phyloP scores from a whole-genome alignment of 2,329 filamentous ascomycete genomes.

The Clonostachys rosea region DNA sequence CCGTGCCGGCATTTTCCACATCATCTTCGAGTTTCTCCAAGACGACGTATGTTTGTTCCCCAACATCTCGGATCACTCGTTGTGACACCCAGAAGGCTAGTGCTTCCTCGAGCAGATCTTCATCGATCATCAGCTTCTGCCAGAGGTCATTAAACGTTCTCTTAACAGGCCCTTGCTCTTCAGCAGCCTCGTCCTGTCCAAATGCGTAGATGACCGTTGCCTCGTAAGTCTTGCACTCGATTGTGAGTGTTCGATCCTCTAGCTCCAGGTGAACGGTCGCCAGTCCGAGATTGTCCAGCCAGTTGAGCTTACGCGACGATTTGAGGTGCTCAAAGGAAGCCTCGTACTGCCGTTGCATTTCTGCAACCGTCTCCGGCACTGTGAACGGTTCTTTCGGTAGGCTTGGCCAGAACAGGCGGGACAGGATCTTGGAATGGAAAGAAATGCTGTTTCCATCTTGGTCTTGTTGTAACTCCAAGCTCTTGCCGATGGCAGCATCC shows the following conservation, averaged over 20 bases:
- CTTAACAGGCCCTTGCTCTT: conserved; percentile 24
- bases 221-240: conserved; percentile 78
- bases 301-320: conserved; percentile 78
- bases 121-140: conserved; percentile 64
- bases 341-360: conserved; percentile 67
- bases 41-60: conserved; percentile 57
- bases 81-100: conserved; percentile 69
- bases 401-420: conserved; percentile 88
- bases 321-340: conserved; percentile 76
- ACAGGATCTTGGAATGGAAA: conserved; percentile 81
- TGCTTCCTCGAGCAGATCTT: conserved; percentile 63
- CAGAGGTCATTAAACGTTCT: conserved; percentile 50
- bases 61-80: conserved; percentile 55
- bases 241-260: conserved; percentile 68
- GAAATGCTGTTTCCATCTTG: conserved; percentile 17
- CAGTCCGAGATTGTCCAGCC: conserved; percentile 78
- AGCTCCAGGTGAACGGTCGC: conserved; percentile 79
- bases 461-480: conserved; percentile 10
- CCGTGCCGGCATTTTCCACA: conserved; percentile 7
- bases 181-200: conserved; percentile 35
- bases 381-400: conserved; percentile 66
- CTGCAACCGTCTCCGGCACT: conserved; percentile 53
- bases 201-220: conserved; percentile 87
- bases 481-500: conserved; percentile 60
- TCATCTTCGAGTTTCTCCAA: conserved; percentile 55